These are phyloP conservation scores for Clarireedia sp. DNA, from an alignment of 2,329 filamentous ascomycete genomes.

Conservation along the genomic window DNA sequence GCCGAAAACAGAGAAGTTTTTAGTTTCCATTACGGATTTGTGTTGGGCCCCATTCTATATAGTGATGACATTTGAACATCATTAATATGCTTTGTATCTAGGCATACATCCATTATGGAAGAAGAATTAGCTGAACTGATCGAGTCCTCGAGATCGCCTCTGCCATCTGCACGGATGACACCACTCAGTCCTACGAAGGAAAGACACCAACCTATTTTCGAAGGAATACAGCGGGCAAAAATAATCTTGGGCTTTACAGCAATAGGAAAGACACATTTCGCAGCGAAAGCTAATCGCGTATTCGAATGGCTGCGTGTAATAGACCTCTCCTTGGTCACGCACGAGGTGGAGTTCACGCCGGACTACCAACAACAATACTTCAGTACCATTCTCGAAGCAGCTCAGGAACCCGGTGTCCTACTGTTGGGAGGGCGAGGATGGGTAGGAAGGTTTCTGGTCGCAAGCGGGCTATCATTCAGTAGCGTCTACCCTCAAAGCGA, in stretches of 20 bases:
- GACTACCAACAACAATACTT: not conserved
- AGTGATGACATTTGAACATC: too few relatives aligned
- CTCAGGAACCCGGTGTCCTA: not conserved
- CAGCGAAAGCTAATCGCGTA: slow-evolving; percentile 5
- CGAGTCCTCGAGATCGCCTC: too few relatives aligned
- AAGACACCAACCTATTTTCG: not conserved
- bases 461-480: not conserved
- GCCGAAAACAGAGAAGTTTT: too few relatives aligned
- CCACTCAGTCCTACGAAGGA: too few relatives aligned
- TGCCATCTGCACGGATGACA: too few relatives aligned
- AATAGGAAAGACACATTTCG: slow-evolving; percentile 4
- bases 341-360: not conserved
- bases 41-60: too few relatives aligned
- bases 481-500: not conserved
- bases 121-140: too few relatives aligned
- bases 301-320: slow-evolving; percentile 8
- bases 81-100: too few relatives aligned
- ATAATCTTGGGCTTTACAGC: slow-evolving; percentile 1
- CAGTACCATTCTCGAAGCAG: not conserved
- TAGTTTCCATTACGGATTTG: too few relatives aligned
- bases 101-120: too few relatives aligned
- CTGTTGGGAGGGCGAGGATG: slow-evolving; percentile 4
- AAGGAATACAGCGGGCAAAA: slow-evolving; percentile 1
- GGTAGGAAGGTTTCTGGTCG: slow-evolving; percentile 5
- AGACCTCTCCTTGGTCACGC: slow-evolving; percentile 1